Evolutionary conservation across 2,329 filamentous ascomycete genomes (phyloP), one percentile per base, ranked within the genome.

Genomic region (Stachybotrys chartarum): DNA sequence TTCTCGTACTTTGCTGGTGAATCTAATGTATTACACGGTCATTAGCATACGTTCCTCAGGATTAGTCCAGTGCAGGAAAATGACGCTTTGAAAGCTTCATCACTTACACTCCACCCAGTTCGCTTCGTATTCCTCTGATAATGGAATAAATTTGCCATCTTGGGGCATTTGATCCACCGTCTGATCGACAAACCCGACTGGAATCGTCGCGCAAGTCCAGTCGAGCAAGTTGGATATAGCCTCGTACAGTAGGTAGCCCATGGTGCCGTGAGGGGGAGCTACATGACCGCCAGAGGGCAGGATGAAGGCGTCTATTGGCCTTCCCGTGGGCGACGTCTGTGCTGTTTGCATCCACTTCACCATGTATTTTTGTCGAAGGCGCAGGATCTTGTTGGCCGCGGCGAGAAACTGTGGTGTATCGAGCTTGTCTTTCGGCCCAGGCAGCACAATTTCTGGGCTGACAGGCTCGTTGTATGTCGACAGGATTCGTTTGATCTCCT

Each of bases 151-250:
- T 10, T 51, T 32, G 30, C n/a, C 18, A 46, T 39, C 35, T 39
- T 12, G 35, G 35, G 51, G 51, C 16, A 30, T 45, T 18, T 7
- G 10, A 24, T 53, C 51, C 12, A 53, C 24, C 14, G 7, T 12
- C 24, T 18, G 51, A 47, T 53, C 24, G 3, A 53, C 51, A n/a
- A 16, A n/a, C 7, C 51, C 42, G 5, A 53, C 42, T 7, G 51
- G 51, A 30, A 53, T 30, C 14, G 51, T 53, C 2, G 47, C 53
- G n/a, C 35, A 55, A 6, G 35, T 42, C 47, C 53, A 55, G 8
- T 51, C 48, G 5, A 55, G n/a, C 10, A 55, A 8, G 24, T 55
- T 55, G 7, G 53, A 55, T 16, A 55, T 55, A 14, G 53, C 53
- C 18, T 55, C 53, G 42, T 55, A 55, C 3, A 18, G 4, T 2